Base-by-base conservation (phyloP, 2,329 filamentous ascomycete species). In the Graphilbum sp. region DNA sequence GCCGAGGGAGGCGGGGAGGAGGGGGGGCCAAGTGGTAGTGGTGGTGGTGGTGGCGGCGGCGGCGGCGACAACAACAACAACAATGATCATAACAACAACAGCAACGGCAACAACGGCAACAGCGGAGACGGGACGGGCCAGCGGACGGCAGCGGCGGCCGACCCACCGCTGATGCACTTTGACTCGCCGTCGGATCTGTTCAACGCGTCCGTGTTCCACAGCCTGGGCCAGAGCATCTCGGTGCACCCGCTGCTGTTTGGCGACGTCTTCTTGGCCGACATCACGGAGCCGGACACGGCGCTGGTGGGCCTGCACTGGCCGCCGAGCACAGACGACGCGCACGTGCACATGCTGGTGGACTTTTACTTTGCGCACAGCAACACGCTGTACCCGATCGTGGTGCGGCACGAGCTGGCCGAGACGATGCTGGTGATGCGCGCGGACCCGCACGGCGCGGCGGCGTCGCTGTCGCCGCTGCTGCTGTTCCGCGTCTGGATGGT, bases 311-410 rank as follows among this genome's bases (percentile, higher is more conserved):
- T 52, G 17, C 43, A 47, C 2, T 30, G 42, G 46, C 24, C 40
- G n/a, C 18, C 32, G n/a, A 34, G 19, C 41, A 10, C 43, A 41
- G 45, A 53, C 34, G 41, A 50, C 34, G 24, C 48, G 35, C 47
- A 57, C 20, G 38, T 56, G 3, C 44, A 46, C 16, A 49, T 50
- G 18, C 47, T 60, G 19, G 52, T 58, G 4, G 53, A 58, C 12
- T 63, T 63, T 35, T 65, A 65, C 47, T 65, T 63, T 46, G 56
- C 60, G 0, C 62, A 65, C 42, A 63, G 58, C 2, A 60, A 64
- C 36, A 65, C 62, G 1, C 45, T 65, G 1, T 65, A 65, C 35
- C 62, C 62, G 0, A 57, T 64, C n/a, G 36, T 64, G 3, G 47
- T 54, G 3, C 50, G 52, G 10, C 40, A 40, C 5, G 55, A 61